A percentile compares a stretch with the other conserved stretches of the same genome.
Conservation (phyloP, 1,139 yeast species). For the Kodamaea derodonti region DNA sequence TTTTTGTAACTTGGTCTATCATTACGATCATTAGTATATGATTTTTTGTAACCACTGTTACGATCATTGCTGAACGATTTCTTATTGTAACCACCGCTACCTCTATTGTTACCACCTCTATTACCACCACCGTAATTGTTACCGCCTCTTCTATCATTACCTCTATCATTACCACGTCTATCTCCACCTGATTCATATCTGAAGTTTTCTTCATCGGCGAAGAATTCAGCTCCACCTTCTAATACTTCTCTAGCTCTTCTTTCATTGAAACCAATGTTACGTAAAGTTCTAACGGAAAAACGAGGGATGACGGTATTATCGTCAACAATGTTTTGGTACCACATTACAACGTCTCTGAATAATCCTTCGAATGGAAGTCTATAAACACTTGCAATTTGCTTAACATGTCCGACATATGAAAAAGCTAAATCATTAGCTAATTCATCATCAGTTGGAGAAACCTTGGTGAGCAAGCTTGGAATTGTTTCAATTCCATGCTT, state of each 20-base stretch:
- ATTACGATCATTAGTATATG: constrained; percentile 1
- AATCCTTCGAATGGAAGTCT: constrained; percentile 9
- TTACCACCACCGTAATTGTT: constrained; percentile 8
- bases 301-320: constrained; percentile 5
- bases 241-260: constrained; percentile 4
- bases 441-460: constrained; percentile 11
- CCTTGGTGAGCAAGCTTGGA: constrained; percentile 9
- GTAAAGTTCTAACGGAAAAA: constrained; percentile 4
- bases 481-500: constrained; percentile 7
- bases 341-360: constrained; percentile 8
- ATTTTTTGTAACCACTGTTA: constrained; percentile 1
- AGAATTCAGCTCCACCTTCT: constrained; percentile 8
- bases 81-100: constrained; percentile 8
- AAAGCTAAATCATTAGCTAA: constrained; percentile 11
- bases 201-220: constrained; percentile 8
- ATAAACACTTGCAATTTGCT: constrained; percentile 6
- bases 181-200: constrained; percentile 1
- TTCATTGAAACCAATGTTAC: constrained; percentile 6
- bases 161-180: constrained; percentile 10
- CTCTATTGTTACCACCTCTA: constrained; percentile 9
- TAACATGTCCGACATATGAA: constrained; percentile 8
- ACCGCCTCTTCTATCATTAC: constrained; percentile 1
- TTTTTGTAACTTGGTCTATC: constrained; percentile 2
- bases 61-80: neutral
- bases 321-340: constrained; percentile 7